Conservation (phyloP, 768 basidiomycete genomes). For the Suillus decipiens region DNA sequence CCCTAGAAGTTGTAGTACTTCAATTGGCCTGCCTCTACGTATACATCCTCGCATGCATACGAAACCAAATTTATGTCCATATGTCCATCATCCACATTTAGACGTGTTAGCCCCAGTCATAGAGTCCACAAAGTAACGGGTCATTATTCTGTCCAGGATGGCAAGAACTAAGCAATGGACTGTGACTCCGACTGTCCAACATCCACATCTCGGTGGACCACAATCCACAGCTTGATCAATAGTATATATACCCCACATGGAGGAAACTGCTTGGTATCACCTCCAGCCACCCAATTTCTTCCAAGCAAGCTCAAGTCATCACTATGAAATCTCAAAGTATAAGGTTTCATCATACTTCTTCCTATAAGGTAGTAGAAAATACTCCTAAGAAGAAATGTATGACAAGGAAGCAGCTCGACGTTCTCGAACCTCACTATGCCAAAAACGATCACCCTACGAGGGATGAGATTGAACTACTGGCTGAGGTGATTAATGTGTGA, state of each 20-base stretch:
- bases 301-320: background rate
- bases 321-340: background rate
- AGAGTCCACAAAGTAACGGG: background rate
- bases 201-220: background rate
- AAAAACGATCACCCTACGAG: background rate
- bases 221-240: background rate
- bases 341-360: background rate
- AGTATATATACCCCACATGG: background rate
- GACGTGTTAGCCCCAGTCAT: background rate
- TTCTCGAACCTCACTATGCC: background rate
- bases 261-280: background rate
- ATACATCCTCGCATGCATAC: slow-evolving; percentile 1
- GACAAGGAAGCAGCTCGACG: background rate
- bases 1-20: slow-evolving; percentile 2
- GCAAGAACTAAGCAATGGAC: background rate
- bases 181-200: background rate
- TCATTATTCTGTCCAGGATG: background rate
- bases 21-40: background rate
- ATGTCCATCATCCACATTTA: background rate
- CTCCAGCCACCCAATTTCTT: background rate
- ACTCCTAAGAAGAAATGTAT: slow-evolving; percentile 3
- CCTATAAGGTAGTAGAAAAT: background rate
- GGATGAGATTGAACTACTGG: background rate
- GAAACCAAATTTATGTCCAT: background rate
- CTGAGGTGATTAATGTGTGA: background rate